These are phyloP conservation scores for Vicia faba DNA, from an alignment of 306 rosid species.

Conservation along the genomic window DNA sequence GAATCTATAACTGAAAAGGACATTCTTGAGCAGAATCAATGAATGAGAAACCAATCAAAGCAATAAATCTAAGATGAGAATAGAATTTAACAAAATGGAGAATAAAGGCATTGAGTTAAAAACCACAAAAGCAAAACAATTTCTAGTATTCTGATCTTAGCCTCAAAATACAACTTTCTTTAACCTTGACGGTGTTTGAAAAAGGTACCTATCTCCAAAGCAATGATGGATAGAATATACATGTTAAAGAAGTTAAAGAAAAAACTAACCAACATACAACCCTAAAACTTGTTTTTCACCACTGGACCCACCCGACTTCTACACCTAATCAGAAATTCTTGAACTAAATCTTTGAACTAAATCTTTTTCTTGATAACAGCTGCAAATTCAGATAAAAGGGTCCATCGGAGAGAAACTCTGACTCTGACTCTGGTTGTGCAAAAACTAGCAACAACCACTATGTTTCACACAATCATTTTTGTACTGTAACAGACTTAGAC, in stretches of 20 bases:
- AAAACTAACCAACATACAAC: conserved; percentile 52
- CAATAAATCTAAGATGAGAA: conserved; percentile 34
- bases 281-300: conserved; percentile 53
- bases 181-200: conserved; percentile 50
- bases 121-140: conserved; percentile 41
- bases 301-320: conserved; percentile 60
- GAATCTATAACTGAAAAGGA: conserved; percentile 15
- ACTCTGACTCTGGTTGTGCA: conserved; percentile 31
- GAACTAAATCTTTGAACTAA: conserved; percentile 34
- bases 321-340: conserved; percentile 43
- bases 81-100: conserved; percentile 42
- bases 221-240: conserved; percentile 70
- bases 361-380: conserved; percentile 36
- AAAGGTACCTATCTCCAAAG: conserved; percentile 58
- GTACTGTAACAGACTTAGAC: conserved; percentile 43
- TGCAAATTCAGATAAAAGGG: conserved; percentile 36
- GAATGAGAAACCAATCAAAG: conserved; percentile 34
- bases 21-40: conserved; percentile 36
- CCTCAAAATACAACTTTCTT: conserved; percentile 70
- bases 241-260: conserved; percentile 54
- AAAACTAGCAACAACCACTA: conserved; percentile 31
- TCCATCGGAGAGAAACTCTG: conserved; percentile 25
- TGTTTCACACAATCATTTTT: not conserved
- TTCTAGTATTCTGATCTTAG: conserved; percentile 41
- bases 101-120: conserved; percentile 41